Evolutionary conservation across 495 filamentous ascomycete genomes (phyloP), one percentile per base, ranked within the genome.

Genomic region (Daldinia caldariorum): DNA sequence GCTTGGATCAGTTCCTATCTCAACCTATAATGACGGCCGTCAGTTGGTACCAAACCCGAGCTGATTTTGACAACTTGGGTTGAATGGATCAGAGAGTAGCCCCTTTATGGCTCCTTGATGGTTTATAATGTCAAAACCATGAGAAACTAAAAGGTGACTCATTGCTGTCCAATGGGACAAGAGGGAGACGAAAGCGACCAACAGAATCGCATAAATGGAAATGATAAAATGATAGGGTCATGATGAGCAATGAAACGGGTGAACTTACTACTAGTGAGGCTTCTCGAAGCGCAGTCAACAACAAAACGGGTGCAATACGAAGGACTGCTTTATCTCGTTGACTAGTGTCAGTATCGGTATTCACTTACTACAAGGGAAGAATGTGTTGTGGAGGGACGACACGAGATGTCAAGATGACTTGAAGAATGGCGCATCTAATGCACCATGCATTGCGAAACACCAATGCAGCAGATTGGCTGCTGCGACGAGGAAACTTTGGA

Each of bases 181-280:
- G 49, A 32, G 2, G 20, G 14, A 39, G 20, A 38, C 32, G 31
- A 26, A 39, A 3, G 4, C 18, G 20, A 18, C 9, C 8, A 13
- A 12, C 10, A 26, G 26, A 16, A 41, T 12, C 8, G 34, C 22
- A 32, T 32, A 26, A 53, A 37, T 14, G 16, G 29, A 26, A 26
- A 20, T 10, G 5, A 47, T 4, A 12, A 29, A 32, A 20, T 10
- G 20, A 35, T 35, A 10, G 34, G 9, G 12, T 47, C 16, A 47
- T 22, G 43, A 22, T 26, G 41, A n/a, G 12, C 43, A 8, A 61
- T 34, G 45, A 29, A n/a, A 53, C 12, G 35, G 16, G 12, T 26
- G 18, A 51, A 53, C 59, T 61, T 61, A 61, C 59, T 14, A 51
- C 20, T 16, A 32, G 2, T 13, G 37, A 43, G 26, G 37, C 56